These are phyloP conservation scores for Ormosia emarginata DNA, from an alignment of 306 rosid genomes.

Conservation along the genomic window DNA sequence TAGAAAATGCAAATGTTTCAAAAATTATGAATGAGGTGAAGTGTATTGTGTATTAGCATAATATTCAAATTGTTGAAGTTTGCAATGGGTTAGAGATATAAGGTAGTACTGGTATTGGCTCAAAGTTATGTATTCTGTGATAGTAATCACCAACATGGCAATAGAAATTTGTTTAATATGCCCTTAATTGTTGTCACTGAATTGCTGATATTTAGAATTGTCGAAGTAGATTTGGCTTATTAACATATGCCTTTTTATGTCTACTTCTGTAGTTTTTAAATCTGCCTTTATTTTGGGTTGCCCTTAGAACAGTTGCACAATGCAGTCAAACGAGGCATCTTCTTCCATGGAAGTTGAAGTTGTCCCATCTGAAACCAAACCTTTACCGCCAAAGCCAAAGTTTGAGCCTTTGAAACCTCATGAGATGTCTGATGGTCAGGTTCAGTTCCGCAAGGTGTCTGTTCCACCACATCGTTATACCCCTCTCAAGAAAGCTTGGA, in stretches of 20 bases:
- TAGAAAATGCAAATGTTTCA: not conserved
- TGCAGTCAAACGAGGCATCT: conserved; percentile 52
- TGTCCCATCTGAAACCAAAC: conserved; percentile 24
- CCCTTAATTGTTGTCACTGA: not conserved
- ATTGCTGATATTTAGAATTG: not conserved
- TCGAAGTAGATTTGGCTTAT: not conserved
- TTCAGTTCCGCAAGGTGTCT: conserved; percentile 74
- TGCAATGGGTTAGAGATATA: too few species aligned
- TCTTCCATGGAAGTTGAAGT: conserved; percentile 61
- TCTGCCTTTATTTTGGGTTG: not conserved
- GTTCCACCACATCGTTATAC: conserved; percentile 83
- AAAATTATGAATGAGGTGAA: not conserved
- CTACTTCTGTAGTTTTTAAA: not conserved
- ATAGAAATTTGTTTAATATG: not conserved
- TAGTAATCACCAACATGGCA: not conserved
- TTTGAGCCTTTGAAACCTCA: conserved; percentile 78
- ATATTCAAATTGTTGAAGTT: not conserved
- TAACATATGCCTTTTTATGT: not conserved
- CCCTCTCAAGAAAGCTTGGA: conserved; percentile 86
- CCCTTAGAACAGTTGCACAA: conserved; percentile 24
- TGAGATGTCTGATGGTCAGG: conserved; percentile 81
- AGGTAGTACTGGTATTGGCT: not conserved
- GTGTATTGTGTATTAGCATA: not conserved
- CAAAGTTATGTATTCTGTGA: not conserved
- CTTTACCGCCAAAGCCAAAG: conserved; percentile 63